Conservation (phyloP, 768 basidiomycete genomes). For the Tulasnella sp. region DNA sequence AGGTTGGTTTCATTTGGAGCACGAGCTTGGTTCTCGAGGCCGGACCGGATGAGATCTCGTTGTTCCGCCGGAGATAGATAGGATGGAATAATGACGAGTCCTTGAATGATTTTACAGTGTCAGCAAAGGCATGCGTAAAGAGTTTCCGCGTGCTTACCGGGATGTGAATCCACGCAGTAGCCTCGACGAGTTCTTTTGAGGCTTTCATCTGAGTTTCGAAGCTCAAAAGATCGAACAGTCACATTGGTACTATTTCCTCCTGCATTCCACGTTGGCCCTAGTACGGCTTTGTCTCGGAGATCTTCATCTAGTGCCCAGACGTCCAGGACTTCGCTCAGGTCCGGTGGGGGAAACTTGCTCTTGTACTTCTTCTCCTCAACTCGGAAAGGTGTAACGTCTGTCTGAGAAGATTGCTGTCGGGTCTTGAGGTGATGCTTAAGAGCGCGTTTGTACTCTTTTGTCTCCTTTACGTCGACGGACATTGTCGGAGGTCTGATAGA, state of each 20-base stretch:
- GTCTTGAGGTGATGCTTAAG: conserved; percentile 39
- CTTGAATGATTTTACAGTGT: conserved; percentile 34
- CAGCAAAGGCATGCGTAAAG: background rate
- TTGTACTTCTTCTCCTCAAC: conserved; percentile 75
- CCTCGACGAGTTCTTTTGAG: background rate
- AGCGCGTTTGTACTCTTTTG: conserved; percentile 49
- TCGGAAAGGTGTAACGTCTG: conserved; percentile 43
- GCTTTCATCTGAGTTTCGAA: conserved; percentile 19
- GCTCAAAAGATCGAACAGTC: background rate
- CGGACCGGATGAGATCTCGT: conserved; percentile 58
- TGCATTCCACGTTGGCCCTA: conserved; percentile 40
- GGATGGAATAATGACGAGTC: conserved; percentile 74
- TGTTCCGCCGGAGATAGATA: conserved; percentile 61
- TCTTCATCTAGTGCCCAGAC: conserved; percentile 42
- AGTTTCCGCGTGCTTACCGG: background rate
- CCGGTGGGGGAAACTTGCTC: conserved; percentile 66
- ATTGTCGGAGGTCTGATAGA: background rate
- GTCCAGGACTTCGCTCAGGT: conserved; percentile 63
- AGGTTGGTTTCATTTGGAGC: conserved; percentile 84
- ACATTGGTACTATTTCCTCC: background rate
- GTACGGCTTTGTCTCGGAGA: conserved; percentile 35
- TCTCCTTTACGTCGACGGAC: conserved; percentile 1
- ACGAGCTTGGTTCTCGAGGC: conserved; percentile 65
- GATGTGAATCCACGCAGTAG: background rate
- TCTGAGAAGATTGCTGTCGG: background rate